These are phyloP conservation scores for Syzygium grande DNA, from an alignment of 345 rosid species.

Conservation along the genomic window DNA sequence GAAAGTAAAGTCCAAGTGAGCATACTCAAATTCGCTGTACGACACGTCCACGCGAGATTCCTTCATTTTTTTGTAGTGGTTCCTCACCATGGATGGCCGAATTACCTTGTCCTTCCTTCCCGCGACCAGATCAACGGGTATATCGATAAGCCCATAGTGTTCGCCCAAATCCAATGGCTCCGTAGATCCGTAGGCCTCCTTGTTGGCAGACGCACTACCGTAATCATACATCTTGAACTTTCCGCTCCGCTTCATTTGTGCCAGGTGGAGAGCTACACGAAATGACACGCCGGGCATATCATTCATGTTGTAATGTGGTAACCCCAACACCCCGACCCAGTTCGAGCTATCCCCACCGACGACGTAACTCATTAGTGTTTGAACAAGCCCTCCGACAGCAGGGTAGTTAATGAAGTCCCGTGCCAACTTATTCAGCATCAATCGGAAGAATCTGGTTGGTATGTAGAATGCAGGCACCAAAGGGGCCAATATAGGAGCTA, in stretches of 20 bases:
- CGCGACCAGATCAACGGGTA: constrained; percentile 82
- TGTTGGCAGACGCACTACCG: constrained; percentile 54
- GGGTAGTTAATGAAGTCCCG: constrained; percentile 95
- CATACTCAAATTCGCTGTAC: constrained; percentile 70
- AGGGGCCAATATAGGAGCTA: constrained; percentile 53
- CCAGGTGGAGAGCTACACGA: constrained; percentile 72
- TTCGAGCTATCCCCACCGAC: constrained; percentile 97
- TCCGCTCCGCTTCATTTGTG: constrained; percentile 71
- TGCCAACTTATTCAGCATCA: constrained; percentile 89
- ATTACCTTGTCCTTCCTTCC: constrained; percentile 84
- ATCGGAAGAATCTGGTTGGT: constrained; percentile 91
- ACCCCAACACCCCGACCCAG: constrained; percentile 90
- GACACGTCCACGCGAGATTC: constrained; percentile 64
- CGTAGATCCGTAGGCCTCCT: constrained; percentile 61
- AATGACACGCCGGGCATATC: constrained; percentile 96
- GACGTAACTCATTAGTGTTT: constrained; percentile 78
- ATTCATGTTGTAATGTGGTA: constrained; percentile 95
- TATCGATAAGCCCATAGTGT: constrained; percentile 46
- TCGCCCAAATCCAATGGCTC: constrained; percentile 90
- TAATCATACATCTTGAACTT: constrained; percentile 82
- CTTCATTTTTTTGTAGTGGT: constrained; percentile 73
- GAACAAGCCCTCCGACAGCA: constrained; percentile 93
- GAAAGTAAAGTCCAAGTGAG: constrained; percentile 91
- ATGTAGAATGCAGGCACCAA: constrained; percentile 85
- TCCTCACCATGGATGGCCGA: constrained; percentile 69